Evolutionary conservation across 768 basidiomycete species (phyloP).

Genomic region (Suillus placidus): DNA sequence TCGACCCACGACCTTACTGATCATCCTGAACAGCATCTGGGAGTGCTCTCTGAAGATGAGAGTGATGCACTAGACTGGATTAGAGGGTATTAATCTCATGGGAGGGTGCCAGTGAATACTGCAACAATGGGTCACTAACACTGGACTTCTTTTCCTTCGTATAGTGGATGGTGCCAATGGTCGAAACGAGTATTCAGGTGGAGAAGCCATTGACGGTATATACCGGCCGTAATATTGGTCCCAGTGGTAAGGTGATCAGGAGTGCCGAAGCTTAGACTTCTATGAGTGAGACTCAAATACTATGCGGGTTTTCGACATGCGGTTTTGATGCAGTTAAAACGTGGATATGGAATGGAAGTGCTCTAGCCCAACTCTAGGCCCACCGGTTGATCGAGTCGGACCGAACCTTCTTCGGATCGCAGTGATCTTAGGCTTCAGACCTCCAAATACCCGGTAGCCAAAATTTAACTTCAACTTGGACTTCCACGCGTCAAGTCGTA

Average conservation of each 20-base stretch:
- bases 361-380: background rate
- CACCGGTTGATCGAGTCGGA: background rate
- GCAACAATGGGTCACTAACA: background rate
- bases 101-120: background rate
- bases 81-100: background rate
- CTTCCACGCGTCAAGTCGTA: no score
- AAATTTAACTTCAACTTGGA: no score
- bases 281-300: no score
- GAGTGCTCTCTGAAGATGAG: background rate
- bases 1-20: background rate
- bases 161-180: slow-evolving; percentile 1
- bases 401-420: background rate
- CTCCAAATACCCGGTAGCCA: no score
- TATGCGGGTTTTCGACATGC: background rate
- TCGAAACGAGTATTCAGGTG: background rate
- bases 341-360: background rate
- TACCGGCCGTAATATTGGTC: background rate
- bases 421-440: no score
- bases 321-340: background rate
- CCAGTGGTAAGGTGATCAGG: background rate
- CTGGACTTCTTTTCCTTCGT: background rate
- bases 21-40: background rate
- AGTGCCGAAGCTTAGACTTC: background rate
- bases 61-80: background rate
- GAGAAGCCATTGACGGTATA: background rate